A percentile compares a stretch with the other conserved stretches of the same genome.
Conservation (phyloP, 2,329 filamentous ascomycete genomes). For the Xylariomycetidae sp. region DNA sequence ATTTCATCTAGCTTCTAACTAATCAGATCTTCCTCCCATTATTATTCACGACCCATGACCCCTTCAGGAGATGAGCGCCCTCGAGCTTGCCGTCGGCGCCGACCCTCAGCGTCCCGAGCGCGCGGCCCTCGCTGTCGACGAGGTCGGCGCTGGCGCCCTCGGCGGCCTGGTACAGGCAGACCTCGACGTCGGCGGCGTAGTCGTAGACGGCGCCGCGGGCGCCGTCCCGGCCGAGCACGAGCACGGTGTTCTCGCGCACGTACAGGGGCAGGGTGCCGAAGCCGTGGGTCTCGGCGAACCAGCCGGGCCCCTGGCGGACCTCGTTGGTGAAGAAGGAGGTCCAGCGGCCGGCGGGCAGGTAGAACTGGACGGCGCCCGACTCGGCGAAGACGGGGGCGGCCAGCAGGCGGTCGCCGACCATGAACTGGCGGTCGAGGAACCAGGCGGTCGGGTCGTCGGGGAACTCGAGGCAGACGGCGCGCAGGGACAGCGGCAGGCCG, state of each 20-base stretch:
- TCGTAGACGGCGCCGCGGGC: constrained; percentile 41
- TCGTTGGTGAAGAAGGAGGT: constrained; percentile 45
- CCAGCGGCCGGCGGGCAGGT: constrained; percentile 49
- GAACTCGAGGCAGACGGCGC: constrained; percentile 66
- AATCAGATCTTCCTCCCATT: constrained; percentile 16
- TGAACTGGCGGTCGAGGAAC: constrained; percentile 66
- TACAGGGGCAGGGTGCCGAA: constrained; percentile 57
- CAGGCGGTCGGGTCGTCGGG: constrained; percentile 65
- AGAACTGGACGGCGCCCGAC: constrained; percentile 60
- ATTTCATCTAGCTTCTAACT: no score
- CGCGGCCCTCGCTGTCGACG: constrained; percentile 38
- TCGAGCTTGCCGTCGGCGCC: constrained; percentile 34
- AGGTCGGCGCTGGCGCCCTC: constrained; percentile 37
- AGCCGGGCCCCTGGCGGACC: constrained; percentile 45
- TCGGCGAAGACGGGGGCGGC: constrained; percentile 66
- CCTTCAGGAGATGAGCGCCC: constrained; percentile 35
- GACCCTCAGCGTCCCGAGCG: constrained; percentile 35
- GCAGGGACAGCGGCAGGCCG: constrained; percentile 58
- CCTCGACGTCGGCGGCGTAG: constrained; percentile 42
- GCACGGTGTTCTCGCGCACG: constrained; percentile 48
- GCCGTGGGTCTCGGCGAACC: constrained; percentile 56
- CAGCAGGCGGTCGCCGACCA: constrained; percentile 63
- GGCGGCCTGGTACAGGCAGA: constrained; percentile 39
- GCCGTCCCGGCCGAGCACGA: constrained; percentile 39
- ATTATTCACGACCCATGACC: constrained; percentile 22